A percentile compares a stretch with the other conserved stretches of the same genome.
These are phyloP conservation scores for Phytophthora agathidicida DNA, from an alignment of 352 stramenopile genomes.

Conservation along the genomic window DNA sequence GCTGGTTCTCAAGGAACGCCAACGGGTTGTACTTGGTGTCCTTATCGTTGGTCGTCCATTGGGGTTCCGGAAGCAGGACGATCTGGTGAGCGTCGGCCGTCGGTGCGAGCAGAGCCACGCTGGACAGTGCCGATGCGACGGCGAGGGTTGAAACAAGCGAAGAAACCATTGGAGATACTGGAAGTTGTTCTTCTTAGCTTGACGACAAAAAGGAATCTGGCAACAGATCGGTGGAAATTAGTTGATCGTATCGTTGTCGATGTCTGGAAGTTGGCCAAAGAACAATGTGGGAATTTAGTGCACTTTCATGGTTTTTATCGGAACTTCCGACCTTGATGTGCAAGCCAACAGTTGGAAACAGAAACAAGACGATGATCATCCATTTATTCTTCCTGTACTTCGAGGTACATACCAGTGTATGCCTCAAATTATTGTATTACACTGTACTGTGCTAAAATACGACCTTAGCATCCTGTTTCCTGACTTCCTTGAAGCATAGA, in stretches of 20 bases:
- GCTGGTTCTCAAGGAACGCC: conserved; percentile 54
- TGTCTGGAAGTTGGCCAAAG: not conserved
- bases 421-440: no score
- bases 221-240: no score
- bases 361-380: no score
- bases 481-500: no score
- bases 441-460: no score
- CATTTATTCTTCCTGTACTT: no score
- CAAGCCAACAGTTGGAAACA: no score
- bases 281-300: not conserved
- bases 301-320: no score
- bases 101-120: conserved; percentile 17
- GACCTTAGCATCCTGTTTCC: no score
- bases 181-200: not conserved
- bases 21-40: conserved; percentile 48
- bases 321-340: no score
- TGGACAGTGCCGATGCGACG: conserved; percentile 27
- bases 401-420: no score
- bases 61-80: conserved; percentile 36
- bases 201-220: not conserved
- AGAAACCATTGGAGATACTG: conserved; percentile 6
- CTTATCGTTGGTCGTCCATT: conserved; percentile 32
- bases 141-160: conserved; percentile 27
- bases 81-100: conserved; percentile 39
- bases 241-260: not conserved